Base-by-base conservation (phyloP, 73 alveolate genomes). In the Diophrys appendiculata region DNA sequence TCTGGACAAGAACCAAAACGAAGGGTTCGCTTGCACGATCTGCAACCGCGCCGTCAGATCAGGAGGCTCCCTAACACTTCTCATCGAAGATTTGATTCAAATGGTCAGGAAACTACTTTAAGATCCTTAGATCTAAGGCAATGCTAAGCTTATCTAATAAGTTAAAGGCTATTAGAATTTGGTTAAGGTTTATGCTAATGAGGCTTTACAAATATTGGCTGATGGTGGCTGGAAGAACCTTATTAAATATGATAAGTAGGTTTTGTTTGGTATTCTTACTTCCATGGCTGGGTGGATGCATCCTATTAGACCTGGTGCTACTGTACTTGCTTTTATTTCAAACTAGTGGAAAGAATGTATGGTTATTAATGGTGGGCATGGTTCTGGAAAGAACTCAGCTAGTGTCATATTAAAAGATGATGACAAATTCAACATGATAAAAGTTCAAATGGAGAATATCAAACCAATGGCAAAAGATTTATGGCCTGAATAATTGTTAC, bases 311-410 rank as follows among this genome's bases (percentile, higher is more conserved):
- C 54, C 83, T 33, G 93, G 93, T 0, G 29, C 77, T 24, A 18
- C 52, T 0, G 80, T 86, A 11, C 54, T 35, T 33, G 87, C 68
- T 8, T 83, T 78, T 28, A 80, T 68, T 53, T 80, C 80, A 56
- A 86, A 86, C 69, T 54, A 68, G 33, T 67, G 84, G 82, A 73
- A 54, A 3, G 77, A 65, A 26, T 83, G 80, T 14, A 76, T 64
- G 18, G 87, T 86, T 1, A 67, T 86, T 2, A 80, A 79, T 43
- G 93, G 87, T 33, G 93, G 93, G 24, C 27, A 35, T 18, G 87
- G 79, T 32, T 55, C 77, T 2, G 84, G 84, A 0, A 72, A 80
- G 67, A 76, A 68, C 67, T 60, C 76, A 27, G 55, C 72, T 55
- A 27, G 72, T 0, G 87, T 86, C 0, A 29, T 86, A 18, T 33